These are phyloP conservation scores for Chrysanthemum seticuspe DNA, from an alignment of 129 eudicot species.

Conservation along the genomic window DNA sequence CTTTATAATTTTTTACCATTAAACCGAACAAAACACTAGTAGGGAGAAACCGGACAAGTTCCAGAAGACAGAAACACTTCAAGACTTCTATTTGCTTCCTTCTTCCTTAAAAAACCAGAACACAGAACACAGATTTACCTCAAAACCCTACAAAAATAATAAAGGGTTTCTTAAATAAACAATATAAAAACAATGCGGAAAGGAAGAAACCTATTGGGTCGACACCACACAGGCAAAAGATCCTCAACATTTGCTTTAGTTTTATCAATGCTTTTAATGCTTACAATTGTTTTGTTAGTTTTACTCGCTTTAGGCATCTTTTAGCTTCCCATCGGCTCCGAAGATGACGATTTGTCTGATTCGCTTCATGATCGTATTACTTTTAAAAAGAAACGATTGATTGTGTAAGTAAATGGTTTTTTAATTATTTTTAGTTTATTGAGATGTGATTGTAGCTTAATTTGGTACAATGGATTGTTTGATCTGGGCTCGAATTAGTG, in stretches of 20 bases:
- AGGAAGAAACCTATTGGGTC: constrained; percentile 35
- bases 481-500: too few relatives aligned
- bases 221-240: constrained; percentile 78
- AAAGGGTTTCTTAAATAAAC: too few relatives aligned
- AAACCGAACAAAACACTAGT: too few relatives aligned
- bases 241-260: constrained; percentile 77
- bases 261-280: constrained; percentile 76
- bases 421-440: neutral
- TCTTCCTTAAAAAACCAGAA: too few relatives aligned
- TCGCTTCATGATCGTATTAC: constrained; percentile 44
- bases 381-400: constrained; percentile 52
- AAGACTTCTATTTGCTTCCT: too few relatives aligned
- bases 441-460: neutral
- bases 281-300: constrained; percentile 67
- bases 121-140: too few relatives aligned
- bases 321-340: constrained; percentile 65
- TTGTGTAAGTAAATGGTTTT: constrained; percentile 33
- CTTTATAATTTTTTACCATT: too few relatives aligned
- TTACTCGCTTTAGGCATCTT: constrained; percentile 89
- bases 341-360: constrained; percentile 29
- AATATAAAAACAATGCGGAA: constrained; percentile 44
- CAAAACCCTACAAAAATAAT: too few relatives aligned
- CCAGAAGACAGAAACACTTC: too few relatives aligned
- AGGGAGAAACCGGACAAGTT: too few relatives aligned
- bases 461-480: neutral